Conservation (phyloP, 805 yeast genomes). For the Yamadazyma kitorensis region DNA sequence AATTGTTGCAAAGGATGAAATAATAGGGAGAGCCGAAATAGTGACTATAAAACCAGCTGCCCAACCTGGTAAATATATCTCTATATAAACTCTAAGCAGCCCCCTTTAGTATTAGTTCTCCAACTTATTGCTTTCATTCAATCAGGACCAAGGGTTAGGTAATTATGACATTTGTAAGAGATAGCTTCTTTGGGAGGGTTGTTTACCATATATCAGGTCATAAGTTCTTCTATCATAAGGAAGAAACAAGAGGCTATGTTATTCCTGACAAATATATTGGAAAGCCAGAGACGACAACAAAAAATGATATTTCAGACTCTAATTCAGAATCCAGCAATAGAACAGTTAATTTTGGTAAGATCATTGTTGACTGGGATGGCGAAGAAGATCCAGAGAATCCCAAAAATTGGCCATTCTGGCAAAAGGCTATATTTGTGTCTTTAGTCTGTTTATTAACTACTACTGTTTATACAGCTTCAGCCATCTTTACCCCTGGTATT, state of each 20-base stretch:
- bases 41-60: too few species aligned
- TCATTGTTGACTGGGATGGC: slow-evolving; percentile 30
- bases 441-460: slow-evolving; percentile 31
- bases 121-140: too few species aligned
- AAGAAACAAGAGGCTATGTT: slow-evolving; percentile 27
- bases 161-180: slow-evolving; percentile 10
- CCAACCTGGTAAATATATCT: too few species aligned
- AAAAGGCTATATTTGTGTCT: slow-evolving; percentile 42
- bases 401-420: slow-evolving; percentile 48
- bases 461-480: slow-evolving; percentile 52
- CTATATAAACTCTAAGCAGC: too few species aligned
- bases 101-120: too few species aligned
- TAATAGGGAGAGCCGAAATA: too few species aligned
- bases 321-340: slow-evolving; percentile 2
- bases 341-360: too few species aligned
- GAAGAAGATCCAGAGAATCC: slow-evolving; percentile 58
- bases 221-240: slow-evolving; percentile 21
- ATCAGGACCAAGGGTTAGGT: too few species aligned
- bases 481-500: slow-evolving; percentile 55
- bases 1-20: too few species aligned
- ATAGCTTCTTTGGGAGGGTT: slow-evolving; percentile 20
- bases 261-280: slow-evolving; percentile 22
- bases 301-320: too few species aligned
- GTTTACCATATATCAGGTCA: slow-evolving; percentile 25
- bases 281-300: too few species aligned